These are phyloP conservation scores for Backusella circina DNA, from an alignment of 192 early-diverging fungal genomes.

Conservation along the genomic window DNA sequence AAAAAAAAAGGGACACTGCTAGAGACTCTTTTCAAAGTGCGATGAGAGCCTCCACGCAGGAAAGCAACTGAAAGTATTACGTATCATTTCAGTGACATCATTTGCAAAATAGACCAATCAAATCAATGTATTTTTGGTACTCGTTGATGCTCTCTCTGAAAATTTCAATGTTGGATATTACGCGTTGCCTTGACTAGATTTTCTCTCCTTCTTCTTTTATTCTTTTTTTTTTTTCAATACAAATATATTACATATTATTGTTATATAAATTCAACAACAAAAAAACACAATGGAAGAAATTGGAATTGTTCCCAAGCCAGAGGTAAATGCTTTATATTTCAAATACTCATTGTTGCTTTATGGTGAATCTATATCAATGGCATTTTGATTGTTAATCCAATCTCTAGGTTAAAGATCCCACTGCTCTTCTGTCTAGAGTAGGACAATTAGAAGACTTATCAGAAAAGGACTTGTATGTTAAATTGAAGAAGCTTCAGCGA, in stretches of 20 bases:
- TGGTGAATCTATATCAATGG: not conserved
- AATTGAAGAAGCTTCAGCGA: conserved; percentile 90
- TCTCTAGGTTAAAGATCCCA: conserved; percentile 14
- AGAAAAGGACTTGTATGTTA: conserved; percentile 88
- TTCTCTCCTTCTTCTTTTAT: not conserved
- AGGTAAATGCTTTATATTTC: conserved; percentile 2
- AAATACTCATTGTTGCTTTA: too few species aligned
- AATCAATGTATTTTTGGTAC: not conserved
- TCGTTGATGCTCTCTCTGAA: not conserved
- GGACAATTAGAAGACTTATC: conserved; percentile 54
- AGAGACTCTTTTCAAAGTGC: not conserved
- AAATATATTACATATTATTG: not conserved
- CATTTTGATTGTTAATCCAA: too few species aligned
- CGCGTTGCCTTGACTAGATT: not conserved
- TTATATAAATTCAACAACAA: not conserved
- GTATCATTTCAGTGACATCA: not conserved
- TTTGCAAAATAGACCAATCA: not conserved
- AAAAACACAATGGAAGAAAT: conserved; percentile 12
- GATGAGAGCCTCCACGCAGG: not conserved
- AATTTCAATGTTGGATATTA: not conserved
- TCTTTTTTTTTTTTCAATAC: not conserved
- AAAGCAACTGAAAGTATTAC: not conserved
- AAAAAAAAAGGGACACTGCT: too few species aligned
- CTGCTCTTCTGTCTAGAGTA: conserved; percentile 6
- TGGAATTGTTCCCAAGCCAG: conserved; percentile 10